Base-by-base conservation (phyloP, 2,329 filamentous ascomycete species). In the Aphanocladium album region DNA sequence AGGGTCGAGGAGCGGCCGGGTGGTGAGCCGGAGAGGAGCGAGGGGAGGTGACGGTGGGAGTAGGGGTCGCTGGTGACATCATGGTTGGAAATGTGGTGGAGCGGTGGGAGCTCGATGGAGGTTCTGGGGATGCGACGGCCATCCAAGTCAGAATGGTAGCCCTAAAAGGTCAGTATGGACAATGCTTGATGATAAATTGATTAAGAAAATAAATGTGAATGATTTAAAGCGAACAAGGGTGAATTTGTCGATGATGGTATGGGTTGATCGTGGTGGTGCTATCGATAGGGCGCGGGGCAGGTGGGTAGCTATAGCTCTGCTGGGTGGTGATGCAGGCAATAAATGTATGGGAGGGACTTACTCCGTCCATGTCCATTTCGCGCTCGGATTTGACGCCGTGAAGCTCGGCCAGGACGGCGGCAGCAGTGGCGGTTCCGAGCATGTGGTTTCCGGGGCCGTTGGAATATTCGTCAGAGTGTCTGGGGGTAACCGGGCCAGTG, bases 1-100 rank as follows among this genome's bases (percentile, higher is more conserved):
- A 96, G 81, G 0, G 92, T 96, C 1, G 92, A 93, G 16, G 92
- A 96, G 64, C 93, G 89, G 59, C 89, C 91, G 7, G 91, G 89
- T 1, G 92, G 93, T 11, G 93, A 96, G 62, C 88, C 88, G 57
- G 85, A 83, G 41, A 96, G 77, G 61, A 95, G 90, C 0, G 91
- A 96, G 1, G 92, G 91, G 7, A 96, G 82, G 61, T 84, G 86
- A 66, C 85, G 83, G 64, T 77, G 77, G 21, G 86, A 85, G 62
- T 88, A 88, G 1, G 89, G 86, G 68, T 91, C 89, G 75, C 90
- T 91, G 64, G 89, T 89, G 62, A 90, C 84, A 71, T 85, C 81
- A 64, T 80, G 75, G 60, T 79, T 78, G 30, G 74, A 69, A 21
- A 82, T 64, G 8, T 62, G 66, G 65, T 89, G 85, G 64, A 92